Percentiles rank a stretch among this genome's conserved stretches.
phyloP scores from a whole-genome alignment of 371 early-diverging fungal genomes.

The Mortierella sp. region DNA sequence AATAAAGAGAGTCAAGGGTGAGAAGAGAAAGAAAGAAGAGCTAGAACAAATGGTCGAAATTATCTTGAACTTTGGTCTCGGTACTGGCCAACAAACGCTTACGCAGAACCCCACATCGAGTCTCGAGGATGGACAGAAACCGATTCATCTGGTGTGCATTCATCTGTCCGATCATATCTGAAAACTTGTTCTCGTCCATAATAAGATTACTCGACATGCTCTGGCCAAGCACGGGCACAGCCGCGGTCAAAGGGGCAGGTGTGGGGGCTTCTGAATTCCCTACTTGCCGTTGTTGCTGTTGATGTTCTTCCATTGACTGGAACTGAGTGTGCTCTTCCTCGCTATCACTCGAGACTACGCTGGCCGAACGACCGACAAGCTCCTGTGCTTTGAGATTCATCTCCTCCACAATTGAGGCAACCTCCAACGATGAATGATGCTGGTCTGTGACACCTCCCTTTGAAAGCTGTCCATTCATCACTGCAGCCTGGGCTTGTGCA shows the following conservation, averaged over 20 bases:
- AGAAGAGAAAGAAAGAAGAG: too few species aligned
- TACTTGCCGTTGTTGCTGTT: conserved; percentile 11
- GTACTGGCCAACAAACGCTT: conserved; percentile 44
- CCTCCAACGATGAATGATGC: conserved; percentile 1
- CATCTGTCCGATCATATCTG: conserved; percentile 61
- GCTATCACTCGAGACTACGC: conserved; percentile 29
- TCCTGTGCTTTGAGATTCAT: conserved; percentile 25
- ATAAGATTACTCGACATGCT: conserved; percentile 38
- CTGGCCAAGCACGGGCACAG: background rate
- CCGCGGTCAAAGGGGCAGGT: background rate
- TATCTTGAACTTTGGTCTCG: conserved; percentile 26
- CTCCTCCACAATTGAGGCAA: conserved; percentile 23
- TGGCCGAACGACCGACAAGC: conserved; percentile 1
- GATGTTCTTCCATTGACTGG: background rate
- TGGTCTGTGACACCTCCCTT: too few species aligned
- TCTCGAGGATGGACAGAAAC: conserved; percentile 61
- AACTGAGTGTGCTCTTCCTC: conserved; percentile 20
- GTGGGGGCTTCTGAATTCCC: background rate
- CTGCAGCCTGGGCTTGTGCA: conserved; percentile 28
- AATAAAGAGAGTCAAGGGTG: background rate
- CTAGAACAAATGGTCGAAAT: conserved; percentile 33
- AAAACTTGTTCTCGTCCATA: conserved; percentile 57
- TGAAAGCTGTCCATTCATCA: too few species aligned
- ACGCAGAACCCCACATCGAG: conserved; percentile 53
- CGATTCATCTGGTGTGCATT: conserved; percentile 64